Conservation (phyloP, 306 rosid species). For the Rosa lucieae region DNA sequence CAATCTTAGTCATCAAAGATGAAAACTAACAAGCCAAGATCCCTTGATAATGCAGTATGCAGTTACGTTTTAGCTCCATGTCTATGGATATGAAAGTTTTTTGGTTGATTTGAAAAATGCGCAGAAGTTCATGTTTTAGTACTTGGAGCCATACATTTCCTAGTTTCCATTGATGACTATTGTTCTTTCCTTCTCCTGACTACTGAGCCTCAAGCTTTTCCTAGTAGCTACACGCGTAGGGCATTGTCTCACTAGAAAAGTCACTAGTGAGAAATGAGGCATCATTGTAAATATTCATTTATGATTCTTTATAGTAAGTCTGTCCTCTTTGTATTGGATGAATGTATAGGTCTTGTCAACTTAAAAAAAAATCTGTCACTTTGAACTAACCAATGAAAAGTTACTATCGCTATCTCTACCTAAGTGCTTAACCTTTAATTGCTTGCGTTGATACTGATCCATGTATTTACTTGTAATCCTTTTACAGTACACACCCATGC, state of each 20-base stretch:
- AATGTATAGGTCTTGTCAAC: neutral
- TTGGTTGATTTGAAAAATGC: neutral
- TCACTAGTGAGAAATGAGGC: neutral
- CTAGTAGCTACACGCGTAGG: neutral
- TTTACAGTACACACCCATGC: neutral
- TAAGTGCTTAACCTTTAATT: neutral
- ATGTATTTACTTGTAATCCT: neutral
- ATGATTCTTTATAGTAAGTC: neutral
- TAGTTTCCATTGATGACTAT: neutral
- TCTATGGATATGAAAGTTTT: neutral
- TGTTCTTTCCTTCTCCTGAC: neutral
- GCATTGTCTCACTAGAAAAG: neutral
- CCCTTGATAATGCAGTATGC: neutral
- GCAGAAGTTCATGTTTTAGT: neutral
- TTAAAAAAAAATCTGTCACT: neutral
- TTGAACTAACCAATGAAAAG: neutral
- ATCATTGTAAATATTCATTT: no score
- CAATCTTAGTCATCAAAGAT: neutral
- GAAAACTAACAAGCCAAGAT: neutral
- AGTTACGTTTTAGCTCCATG: neutral
- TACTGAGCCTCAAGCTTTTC: neutral
- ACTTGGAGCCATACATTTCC: neutral
- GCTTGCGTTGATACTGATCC: neutral
- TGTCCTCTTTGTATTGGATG: neutral
- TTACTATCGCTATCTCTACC: neutral